Conservation (phyloP, 2,329 filamentous ascomycete genomes). For the Tolypocladium amazonense region DNA sequence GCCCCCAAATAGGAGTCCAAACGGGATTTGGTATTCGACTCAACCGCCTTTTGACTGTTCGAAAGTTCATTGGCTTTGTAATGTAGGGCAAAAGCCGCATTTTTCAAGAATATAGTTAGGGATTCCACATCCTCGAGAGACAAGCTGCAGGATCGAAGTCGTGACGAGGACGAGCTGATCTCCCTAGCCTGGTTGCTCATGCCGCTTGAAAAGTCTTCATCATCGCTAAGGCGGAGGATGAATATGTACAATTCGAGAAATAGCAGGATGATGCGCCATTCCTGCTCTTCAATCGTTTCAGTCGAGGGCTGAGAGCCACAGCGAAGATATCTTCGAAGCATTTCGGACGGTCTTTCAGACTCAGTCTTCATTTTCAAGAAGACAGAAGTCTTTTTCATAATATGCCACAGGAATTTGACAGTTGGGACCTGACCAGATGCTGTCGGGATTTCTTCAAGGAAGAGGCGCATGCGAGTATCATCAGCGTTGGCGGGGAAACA, state of each 20-base stretch:
- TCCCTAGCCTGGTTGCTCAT: conserved; percentile 29
- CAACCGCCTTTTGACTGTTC: conserved; percentile 12
- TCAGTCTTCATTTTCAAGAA: conserved; percentile 19
- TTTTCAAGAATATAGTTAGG: conserved; percentile 78
- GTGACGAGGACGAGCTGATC: conserved; percentile 30
- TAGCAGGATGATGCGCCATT: conserved; percentile 82
- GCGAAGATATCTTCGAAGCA: conserved; percentile 20
- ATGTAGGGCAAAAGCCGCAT: conserved; percentile 79
- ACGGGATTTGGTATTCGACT: conserved; percentile 12
- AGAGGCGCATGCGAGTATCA: conserved; percentile 91
- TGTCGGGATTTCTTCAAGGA: conserved; percentile 39
- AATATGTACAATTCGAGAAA: conserved; percentile 95
- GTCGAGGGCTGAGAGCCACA: conserved; percentile 14
- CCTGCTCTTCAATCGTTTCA: conserved; percentile 27
- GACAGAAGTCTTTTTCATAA: conserved; percentile 33
- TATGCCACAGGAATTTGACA: conserved; percentile 69
- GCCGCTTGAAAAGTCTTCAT: conserved; percentile 81
- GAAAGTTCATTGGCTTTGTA: conserved; percentile 63
- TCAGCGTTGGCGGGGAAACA: conserved; percentile 76
- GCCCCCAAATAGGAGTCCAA: conserved; percentile 18
- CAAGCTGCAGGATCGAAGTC: conserved; percentile 54
- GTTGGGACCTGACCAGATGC: conserved; percentile 45
- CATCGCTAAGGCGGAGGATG: conserved; percentile 83
- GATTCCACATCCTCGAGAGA: conserved; percentile 59
- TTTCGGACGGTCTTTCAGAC: conserved; percentile 15